Base-by-base conservation (phyloP, 139 green algal genomes). In the Chlorella sp. region DNA sequence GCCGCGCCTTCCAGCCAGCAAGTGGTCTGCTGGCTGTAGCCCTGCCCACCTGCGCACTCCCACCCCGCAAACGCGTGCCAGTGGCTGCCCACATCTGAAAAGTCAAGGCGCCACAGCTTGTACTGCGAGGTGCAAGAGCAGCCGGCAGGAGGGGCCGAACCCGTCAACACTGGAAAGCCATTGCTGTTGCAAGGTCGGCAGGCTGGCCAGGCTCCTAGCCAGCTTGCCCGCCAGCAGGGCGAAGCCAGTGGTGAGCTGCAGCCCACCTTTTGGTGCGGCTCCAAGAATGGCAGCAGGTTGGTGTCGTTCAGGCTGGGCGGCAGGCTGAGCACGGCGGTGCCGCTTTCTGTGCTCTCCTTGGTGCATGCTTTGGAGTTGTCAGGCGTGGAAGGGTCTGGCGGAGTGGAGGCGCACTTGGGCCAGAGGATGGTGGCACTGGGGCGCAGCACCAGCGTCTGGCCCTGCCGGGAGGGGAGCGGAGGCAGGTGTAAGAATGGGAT, bases 21-120 rank as follows among this genome's bases (percentile, higher is more conserved):
- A n/a, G n/a, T n/a, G n/a, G n/a, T n/a, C n/a, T n/a, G 62, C 62
- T 68, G 62, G 21, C 28, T n/a, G 23, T 23, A 68, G 63, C 63
- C n/a, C 38, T 21, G 28, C 63, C 26, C 74, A 81, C 74, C 74
- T 15, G 56, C 36, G 76, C 76, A 82, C 25, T 82, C 57, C 76
- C 76, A 82, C 12, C 76, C 76, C 28, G 38, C 34, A 68, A 73
- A 82, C 1, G 76, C 76, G 60, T 82, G 76, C 76, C 76, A 82
- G 60, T 73, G 76, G 76, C 57, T 73, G 76, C 76, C 76, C 0
- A 82, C n/a, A 28, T 82, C 76, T 15, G 36, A 71, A 12, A 82
- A 44, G 76, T 82, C 76, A 0, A 82, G 76, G 21, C 57, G 36
- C 76, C 76, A 82, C 36, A 82, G 76, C 21, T 26, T 28, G 60